Conservation (phyloP, 2,329 filamentous ascomycete genomes). For the Dactylellina parvicollis region DNA sequence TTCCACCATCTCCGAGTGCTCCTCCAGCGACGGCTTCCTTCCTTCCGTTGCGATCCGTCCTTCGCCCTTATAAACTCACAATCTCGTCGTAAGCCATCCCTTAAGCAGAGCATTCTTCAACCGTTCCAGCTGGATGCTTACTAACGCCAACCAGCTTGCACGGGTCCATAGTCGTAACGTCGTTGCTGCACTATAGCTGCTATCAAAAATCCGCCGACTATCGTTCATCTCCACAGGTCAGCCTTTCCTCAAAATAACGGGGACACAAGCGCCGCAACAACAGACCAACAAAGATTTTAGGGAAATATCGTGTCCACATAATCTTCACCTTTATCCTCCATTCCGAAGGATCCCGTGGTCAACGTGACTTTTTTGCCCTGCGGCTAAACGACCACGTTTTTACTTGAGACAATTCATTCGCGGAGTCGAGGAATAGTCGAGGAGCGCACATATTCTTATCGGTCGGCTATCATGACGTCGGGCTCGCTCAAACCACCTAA, state of each 20-base stretch:
- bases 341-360: not conserved
- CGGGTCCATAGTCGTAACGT: too few species aligned
- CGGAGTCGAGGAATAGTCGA: not conserved
- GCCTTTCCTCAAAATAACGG: too few species aligned
- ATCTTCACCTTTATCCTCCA: not conserved
- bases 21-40: not conserved
- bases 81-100: not conserved
- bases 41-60: conserved; percentile 21
- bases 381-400: not conserved
- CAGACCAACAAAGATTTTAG: too few species aligned
- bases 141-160: not conserved
- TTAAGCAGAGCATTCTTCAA: not conserved
- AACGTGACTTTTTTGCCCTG: too few species aligned
- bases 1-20: not conserved
- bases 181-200: too few species aligned
- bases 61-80: conserved; percentile 27
- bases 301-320: too few species aligned
- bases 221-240: too few species aligned
- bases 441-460: not conserved
- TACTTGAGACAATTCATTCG: conserved; percentile 14
- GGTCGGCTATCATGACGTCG: conserved; percentile 20
- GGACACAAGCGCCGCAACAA: too few species aligned
- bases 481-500: conserved; percentile 37
- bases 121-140: not conserved
- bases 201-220: too few species aligned